Base-by-base conservation (phyloP, 768 basidiomycete genomes). In the Tricholoma sp. region DNA sequence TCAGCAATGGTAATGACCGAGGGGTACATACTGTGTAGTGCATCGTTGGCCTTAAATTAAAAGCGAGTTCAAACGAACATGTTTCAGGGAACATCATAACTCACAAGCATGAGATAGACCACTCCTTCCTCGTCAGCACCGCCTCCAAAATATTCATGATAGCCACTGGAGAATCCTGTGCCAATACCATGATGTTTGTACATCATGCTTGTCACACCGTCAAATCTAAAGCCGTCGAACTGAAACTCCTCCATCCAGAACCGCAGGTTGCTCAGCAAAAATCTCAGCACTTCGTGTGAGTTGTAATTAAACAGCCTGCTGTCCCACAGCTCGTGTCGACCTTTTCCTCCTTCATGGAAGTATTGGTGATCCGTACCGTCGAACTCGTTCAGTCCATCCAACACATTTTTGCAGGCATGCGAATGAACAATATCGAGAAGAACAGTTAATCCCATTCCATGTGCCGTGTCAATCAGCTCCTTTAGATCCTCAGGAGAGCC, bases 161-260 rank as follows among this genome's bases (percentile, higher is more conserved):
- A 99, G 11, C 92, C 95, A 24, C 96, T 95, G 41, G 94, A 96
- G 75, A 99, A 99, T 16, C 96, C 97, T 7, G 94, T 83, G 14
- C 96, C 96, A 64, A 98, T 98, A 9, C 97, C 97, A 71, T 98
- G 97, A 68, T 99, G 97, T 52, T 83, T 75, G 74, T 98, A 99
- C 93, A 99, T 95, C 96, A 98, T 98, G 67, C 93, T 95, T 3
- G 97, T 99, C 50, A 99, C 97, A 24, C 97, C 97, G 63, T 99
- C 97, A 68, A 99, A 99, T 43, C 97, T 79, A 83, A 98, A 99
- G 10, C 97, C 97, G 65, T 98, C 97, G 69, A 99, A 98, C 63
- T 82, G 83, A 73, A 90, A 99, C 67, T 92, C 90, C 58, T 99
- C 96, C 72, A 98, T 84, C 78, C 87, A 99, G 79, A 87, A 99